phyloP scores from a whole-genome alignment of 768 basidiomycete genomes.

The Russula virescens region DNA sequence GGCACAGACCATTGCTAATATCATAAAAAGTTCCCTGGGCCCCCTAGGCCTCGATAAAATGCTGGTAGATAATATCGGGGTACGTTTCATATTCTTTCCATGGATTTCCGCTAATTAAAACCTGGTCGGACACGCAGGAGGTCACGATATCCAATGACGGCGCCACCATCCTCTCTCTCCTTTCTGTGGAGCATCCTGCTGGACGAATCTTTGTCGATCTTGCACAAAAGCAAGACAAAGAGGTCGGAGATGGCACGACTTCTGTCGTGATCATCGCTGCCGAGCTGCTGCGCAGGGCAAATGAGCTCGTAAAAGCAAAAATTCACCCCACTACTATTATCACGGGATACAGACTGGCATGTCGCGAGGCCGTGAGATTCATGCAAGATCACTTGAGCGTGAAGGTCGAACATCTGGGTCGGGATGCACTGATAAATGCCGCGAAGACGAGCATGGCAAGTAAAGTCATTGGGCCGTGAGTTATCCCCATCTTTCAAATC shows the following conservation, averaged over 20 bases:
- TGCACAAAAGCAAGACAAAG: conserved; percentile 98
- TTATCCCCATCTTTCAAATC: conserved; percentile 24
- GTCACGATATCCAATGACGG: conserved; percentile 99
- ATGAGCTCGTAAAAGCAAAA: conserved; percentile 96
- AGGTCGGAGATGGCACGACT: conserved; percentile 98
- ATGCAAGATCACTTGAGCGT: conserved; percentile 97
- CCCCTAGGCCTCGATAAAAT: conserved; percentile 95
- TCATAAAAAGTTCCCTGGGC: conserved; percentile 93
- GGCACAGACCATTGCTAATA: conserved; percentile 93
- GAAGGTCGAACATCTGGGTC: conserved; percentile 87
- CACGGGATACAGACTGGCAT: conserved; percentile 94
- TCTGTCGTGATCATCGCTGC: conserved; percentile 97
- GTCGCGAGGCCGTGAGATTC: conserved; percentile 94
- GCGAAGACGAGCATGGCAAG: conserved; percentile 99
- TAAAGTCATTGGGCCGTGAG: conserved; percentile 95
- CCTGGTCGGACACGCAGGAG: conserved; percentile 53
- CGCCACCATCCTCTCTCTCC: conserved; percentile 92
- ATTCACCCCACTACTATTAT: conserved; percentile 99
- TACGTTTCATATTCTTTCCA: conserved; percentile 38
- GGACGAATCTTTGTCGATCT: conserved; percentile 97
- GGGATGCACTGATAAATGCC: conserved; percentile 88
- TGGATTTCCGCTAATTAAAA: conserved; percentile 11
- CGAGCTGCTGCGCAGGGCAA: conserved; percentile 92
- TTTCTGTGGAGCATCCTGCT: conserved; percentile 95
- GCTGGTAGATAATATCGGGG: conserved; percentile 97